phyloP scores from a whole-genome alignment of 2,329 filamentous ascomycete genomes.

The Colletotrichum theobromicola region DNA sequence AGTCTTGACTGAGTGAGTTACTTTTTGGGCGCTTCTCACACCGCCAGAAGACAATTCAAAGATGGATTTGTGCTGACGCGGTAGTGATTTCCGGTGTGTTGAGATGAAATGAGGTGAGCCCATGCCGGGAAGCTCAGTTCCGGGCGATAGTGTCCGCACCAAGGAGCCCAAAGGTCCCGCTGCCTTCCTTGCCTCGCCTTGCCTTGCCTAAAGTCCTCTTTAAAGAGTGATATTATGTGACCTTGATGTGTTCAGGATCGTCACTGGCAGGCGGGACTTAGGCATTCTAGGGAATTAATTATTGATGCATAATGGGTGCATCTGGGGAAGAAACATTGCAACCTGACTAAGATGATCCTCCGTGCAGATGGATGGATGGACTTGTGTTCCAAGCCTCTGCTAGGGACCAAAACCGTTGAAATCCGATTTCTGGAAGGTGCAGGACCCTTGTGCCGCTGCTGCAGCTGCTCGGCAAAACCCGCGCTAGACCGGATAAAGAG shows the following conservation, averaged over 20 bases:
- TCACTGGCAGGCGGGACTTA: background rate
- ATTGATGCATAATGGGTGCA: background rate
- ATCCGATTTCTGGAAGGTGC: background rate
- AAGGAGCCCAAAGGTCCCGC: background rate
- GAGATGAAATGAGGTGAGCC: slow-evolving; percentile 13
- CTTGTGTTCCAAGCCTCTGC: background rate
- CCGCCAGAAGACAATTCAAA: background rate
- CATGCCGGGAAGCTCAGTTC: slow-evolving; percentile 19
- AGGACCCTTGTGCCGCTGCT: background rate
- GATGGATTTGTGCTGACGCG: background rate
- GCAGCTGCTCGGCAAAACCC: background rate
- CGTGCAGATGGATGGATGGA: background rate
- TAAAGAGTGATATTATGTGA: background rate
- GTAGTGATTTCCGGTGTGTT: background rate
- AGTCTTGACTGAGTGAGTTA: background rate
- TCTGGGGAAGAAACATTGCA: background rate
- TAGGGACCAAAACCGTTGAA: background rate
- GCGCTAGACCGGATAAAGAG: slow-evolving; percentile 8
- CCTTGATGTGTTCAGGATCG: background rate
- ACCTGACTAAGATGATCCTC: background rate
- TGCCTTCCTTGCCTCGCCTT: background rate
- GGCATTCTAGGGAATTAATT: background rate
- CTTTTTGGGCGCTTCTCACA: background rate
- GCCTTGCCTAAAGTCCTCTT: background rate
- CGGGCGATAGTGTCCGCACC: slow-evolving; percentile 10